These are phyloP conservation scores for Chaetomium strumarium DNA, from an alignment of 2,329 filamentous ascomycete species.

Conservation along the genomic window DNA sequence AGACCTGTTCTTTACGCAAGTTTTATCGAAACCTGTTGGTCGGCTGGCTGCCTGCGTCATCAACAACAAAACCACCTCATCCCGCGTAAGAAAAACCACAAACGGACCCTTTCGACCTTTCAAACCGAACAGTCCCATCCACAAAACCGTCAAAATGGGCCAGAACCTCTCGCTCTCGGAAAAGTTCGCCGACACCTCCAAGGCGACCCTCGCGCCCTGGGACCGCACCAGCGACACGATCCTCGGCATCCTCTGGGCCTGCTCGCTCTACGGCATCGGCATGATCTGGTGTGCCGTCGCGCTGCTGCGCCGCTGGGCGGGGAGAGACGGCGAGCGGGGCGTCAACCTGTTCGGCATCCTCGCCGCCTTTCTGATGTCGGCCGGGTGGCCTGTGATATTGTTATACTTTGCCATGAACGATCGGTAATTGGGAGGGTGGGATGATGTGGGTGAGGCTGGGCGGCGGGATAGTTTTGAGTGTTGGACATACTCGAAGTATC, in stretches of 20 bases:
- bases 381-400: slow-evolving; percentile 25
- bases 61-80: neutral
- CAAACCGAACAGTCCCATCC: neutral
- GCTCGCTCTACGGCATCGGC: slow-evolving; percentile 33
- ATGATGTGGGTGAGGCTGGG: neutral
- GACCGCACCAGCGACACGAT: slow-evolving; percentile 31
- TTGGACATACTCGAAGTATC: too few relatives aligned
- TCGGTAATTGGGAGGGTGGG: neutral
- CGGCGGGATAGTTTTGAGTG: neutral
- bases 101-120: neutral
- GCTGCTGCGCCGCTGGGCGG: slow-evolving; percentile 40
- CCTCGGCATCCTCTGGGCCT: slow-evolving; percentile 32
- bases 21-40: neutral
- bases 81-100: neutral
- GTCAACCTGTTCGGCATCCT: slow-evolving; percentile 19
- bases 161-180: slow-evolving; percentile 34
- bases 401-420: slow-evolving; percentile 17
- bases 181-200: slow-evolving; percentile 34
- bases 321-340: slow-evolving; percentile 30
- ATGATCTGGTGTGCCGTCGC: slow-evolving; percentile 39
- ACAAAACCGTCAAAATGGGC: slow-evolving; percentile 31
- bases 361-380: slow-evolving; percentile 23
- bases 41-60: neutral
- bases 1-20: neutral
- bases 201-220: slow-evolving; percentile 27